Evolutionary conservation across 352 stramenopile species (phyloP), one percentile per base, ranked within the genome.

Genomic region (Pythium brassicae): DNA sequence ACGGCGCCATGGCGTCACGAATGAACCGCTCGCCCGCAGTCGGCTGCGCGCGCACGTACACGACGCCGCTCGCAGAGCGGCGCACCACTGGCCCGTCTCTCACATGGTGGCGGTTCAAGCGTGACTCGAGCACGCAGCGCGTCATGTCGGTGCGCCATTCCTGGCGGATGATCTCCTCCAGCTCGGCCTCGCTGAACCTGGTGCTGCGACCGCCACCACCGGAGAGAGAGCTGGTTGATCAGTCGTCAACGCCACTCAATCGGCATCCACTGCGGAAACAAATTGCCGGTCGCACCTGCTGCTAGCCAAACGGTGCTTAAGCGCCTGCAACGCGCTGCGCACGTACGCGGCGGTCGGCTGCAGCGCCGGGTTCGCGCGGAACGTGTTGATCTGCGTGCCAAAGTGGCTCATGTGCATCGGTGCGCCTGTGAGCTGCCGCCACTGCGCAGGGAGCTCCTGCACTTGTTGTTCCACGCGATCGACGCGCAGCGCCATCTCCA

Each of bases 71-170:
- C 14, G 61, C 42, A 4, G 81, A 92, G 0, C 81, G 68, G 17
- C 67, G 66, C 22, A 89, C 76, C 4, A 77, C 55, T 0, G 78
- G 76, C 45, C 81, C 75, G 43, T 86, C 68, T 19, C 59, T 63
- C 51, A 72, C 86, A 8, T 61, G 63, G 52, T 91, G 78, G 10
- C 76, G 78, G 50, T 91, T 91, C 32, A 89, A 35, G 17, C 81
- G 71, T 17, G 61, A 62, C 50, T 84, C 64, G 61, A 84, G 68
- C 27, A 86, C 64, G 37, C 53, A 69, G 15, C 76, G 72, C 19
- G 71, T 73, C 61, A 87, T 74, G 42, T 88, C 65, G 3, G 75
- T 87, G 26, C 74, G 76, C 78, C 81, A 89, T 43, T 89, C 78
- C 29, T 89, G 76, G 19, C 50, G 45, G 10, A 86, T 65, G 19